These are phyloP conservation scores for Hericium alpestre DNA, from an alignment of 768 basidiomycete species.

Conservation along the genomic window DNA sequence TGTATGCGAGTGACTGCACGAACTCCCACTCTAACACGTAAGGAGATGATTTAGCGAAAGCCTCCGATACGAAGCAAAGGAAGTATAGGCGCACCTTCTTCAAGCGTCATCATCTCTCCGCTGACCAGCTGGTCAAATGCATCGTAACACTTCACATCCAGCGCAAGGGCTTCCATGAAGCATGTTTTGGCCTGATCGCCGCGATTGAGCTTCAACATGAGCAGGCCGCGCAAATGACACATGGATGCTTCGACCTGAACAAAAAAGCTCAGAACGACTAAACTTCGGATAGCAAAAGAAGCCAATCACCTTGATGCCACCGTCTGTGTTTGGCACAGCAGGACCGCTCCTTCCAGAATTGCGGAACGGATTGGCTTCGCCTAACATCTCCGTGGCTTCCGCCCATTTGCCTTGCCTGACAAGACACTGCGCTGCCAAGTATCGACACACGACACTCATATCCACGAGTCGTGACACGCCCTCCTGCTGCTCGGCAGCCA, in stretches of 20 bases:
- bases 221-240: slow-evolving; percentile 85
- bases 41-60: not conserved
- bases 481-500: slow-evolving; percentile 53
- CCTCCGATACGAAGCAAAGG: not conserved
- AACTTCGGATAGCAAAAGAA: not conserved
- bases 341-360: slow-evolving; percentile 63
- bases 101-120: slow-evolving; percentile 91
- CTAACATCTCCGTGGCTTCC: slow-evolving; percentile 86
- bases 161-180: slow-evolving; percentile 88
- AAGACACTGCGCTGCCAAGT: slow-evolving; percentile 93
- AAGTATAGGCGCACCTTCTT: slow-evolving; percentile 60
- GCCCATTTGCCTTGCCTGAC: slow-evolving; percentile 86
- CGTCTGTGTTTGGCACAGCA: slow-evolving; percentile 72
- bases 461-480: slow-evolving; percentile 74
- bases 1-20: slow-evolving; percentile 72
- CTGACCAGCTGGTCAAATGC: slow-evolving; percentile 84
- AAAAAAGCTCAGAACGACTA: not conserved
- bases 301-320: slow-evolving; percentile 78
- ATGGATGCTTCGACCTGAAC: slow-evolving; percentile 89
- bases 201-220: slow-evolving; percentile 91
- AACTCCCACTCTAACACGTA: slow-evolving; percentile 82
- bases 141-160: slow-evolving; percentile 97
- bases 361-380: slow-evolving; percentile 83
- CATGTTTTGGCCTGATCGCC: slow-evolving; percentile 86
- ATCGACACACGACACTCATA: slow-evolving; percentile 91